These are phyloP conservation scores for Orbilia blumenaviensis DNA, from an alignment of 2,329 filamentous ascomycete species.

Conservation along the genomic window DNA sequence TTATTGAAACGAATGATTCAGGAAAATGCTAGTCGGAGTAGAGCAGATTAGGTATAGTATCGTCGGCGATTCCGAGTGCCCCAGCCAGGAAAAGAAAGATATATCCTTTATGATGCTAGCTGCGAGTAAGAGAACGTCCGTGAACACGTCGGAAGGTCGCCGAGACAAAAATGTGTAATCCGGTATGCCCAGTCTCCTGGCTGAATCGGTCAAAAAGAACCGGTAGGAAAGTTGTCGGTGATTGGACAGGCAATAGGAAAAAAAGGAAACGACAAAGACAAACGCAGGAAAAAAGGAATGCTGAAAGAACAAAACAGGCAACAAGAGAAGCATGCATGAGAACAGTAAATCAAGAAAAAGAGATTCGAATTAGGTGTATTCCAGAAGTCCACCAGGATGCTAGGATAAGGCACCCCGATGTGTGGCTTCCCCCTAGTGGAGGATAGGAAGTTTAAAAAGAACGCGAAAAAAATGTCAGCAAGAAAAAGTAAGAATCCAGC, in stretches of 20 bases:
- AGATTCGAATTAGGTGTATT: slow-evolving; percentile 27
- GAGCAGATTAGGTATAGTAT: slow-evolving; percentile 54
- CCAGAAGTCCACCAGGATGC: slow-evolving; percentile 31
- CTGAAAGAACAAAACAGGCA: slow-evolving; percentile 37
- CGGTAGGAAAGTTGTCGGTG: slow-evolving; percentile 22
- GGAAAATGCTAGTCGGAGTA: slow-evolving; percentile 49
- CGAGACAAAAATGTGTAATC: slow-evolving; percentile 53
- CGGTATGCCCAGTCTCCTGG: slow-evolving; percentile 46
- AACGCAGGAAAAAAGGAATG: slow-evolving; percentile 28
- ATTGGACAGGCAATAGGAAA: slow-evolving; percentile 55
- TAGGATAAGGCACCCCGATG: slow-evolving; percentile 20
- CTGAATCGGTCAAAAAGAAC: slow-evolving; percentile 42
- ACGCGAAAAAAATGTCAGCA: slow-evolving; percentile 40
- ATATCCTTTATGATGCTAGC: slow-evolving; percentile 50
- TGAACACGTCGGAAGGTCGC: slow-evolving; percentile 36
- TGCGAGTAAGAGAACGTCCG: slow-evolving; percentile 13
- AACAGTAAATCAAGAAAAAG: slow-evolving; percentile 47
- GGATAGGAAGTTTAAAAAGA: slow-evolving; percentile 33
- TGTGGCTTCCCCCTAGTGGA: slow-evolving; percentile 16
- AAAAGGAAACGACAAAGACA: slow-evolving; percentile 36
- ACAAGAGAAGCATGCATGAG: slow-evolving; percentile 40
- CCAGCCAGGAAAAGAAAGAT: slow-evolving; percentile 37
- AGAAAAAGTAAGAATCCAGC: slow-evolving; percentile 45
- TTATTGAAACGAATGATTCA: slow-evolving; percentile 34
- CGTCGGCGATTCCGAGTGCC: slow-evolving; percentile 27